phyloP scores from a whole-genome alignment of 768 basidiomycete species.

The Pleurotus djamor region DNA sequence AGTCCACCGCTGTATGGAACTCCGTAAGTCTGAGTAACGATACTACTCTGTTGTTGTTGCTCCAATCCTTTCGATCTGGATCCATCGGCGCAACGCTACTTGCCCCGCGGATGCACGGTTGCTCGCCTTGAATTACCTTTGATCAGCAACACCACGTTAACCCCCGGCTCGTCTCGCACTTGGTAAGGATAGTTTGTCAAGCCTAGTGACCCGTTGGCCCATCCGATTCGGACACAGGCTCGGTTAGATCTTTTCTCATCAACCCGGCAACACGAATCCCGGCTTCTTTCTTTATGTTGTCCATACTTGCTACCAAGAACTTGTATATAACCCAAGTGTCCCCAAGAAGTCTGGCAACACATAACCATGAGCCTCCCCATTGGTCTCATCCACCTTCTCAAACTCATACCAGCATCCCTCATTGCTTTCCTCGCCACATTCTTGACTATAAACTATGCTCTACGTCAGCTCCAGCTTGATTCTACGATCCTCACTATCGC shows the following conservation, averaged over 20 bases:
- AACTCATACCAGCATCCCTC: not conserved
- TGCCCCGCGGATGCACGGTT: no score
- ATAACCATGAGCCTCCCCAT: conserved; percentile 3
- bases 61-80: no score
- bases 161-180: no score
- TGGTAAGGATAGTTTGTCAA: no score
- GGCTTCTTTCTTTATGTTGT: no score
- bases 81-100: no score
- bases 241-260: not conserved
- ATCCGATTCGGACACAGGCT: not conserved
- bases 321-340: not conserved
- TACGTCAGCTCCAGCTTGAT: not conserved
- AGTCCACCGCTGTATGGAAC: no score
- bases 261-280: not conserved
- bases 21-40: no score
- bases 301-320: not conserved
- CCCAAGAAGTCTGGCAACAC: not conserved
- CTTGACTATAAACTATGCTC: not conserved
- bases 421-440: not conserved
- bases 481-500: not conserved
- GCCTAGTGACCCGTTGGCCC: not conserved
- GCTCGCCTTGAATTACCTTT: no score
- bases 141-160: no score
- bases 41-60: no score
- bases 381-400: conserved; percentile 1